Evolutionary conservation across 208 protist genomes (phyloP).

Genomic region (Acanthamoeba royreba): DNA sequence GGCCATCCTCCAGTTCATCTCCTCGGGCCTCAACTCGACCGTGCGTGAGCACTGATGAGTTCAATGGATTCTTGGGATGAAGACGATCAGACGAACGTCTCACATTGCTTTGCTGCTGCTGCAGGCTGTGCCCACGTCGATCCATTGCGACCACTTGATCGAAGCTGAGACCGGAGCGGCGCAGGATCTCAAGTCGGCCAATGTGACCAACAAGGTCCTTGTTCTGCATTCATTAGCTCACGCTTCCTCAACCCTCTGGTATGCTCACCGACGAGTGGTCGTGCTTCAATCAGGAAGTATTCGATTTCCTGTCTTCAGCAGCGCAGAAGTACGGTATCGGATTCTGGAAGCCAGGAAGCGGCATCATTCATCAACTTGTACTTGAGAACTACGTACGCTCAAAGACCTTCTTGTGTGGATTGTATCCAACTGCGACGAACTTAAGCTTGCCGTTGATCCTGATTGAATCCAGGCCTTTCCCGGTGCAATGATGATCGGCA

Average conservation of each 20-base stretch:
- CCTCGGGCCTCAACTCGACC: no score
- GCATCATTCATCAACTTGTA: constrained; percentile 86
- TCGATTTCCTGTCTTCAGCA: constrained; percentile 80
- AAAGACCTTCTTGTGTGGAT: neutral
- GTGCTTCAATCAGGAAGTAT: constrained; percentile 81
- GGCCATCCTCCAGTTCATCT: constrained; percentile 88
- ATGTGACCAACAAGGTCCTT: constrained; percentile 60
- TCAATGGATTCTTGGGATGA: no score
- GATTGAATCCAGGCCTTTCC: constrained; percentile 84
- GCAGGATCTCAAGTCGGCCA: constrained; percentile 68
- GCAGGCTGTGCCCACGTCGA: constrained; percentile 81
- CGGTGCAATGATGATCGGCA: constrained; percentile 79
- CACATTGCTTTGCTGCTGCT: no score
- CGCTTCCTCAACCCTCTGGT: no score
- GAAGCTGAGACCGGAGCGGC: constrained; percentile 71
- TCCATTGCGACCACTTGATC: constrained; percentile 90
- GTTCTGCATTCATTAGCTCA: no score
- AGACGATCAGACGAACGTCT: no score
- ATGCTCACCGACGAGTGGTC: no score
- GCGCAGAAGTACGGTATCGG: constrained; percentile 78
- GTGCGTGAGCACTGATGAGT: no score
- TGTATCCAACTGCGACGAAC: neutral
- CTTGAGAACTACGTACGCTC: constrained; percentile 79
- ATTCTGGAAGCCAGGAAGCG: constrained; percentile 81
- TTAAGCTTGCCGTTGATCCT: constrained; percentile 58